Conservation (phyloP, 73 alveolate species). For the Paramecium biaurelia region DNA sequence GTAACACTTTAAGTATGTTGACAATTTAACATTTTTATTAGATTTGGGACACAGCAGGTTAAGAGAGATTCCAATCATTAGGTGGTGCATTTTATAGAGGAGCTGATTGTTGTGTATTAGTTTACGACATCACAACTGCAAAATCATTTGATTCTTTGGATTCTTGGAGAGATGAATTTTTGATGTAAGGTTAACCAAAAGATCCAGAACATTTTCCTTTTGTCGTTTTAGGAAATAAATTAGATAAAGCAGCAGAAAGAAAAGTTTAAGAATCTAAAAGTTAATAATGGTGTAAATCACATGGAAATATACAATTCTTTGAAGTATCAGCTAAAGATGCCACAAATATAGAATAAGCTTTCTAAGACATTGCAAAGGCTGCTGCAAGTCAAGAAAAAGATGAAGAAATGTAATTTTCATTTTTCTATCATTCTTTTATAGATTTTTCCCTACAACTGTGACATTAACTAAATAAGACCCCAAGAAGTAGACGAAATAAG, state of each 20-base stretch:
- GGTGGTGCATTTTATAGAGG: slow-evolving; percentile 99
- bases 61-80: slow-evolving; percentile 81
- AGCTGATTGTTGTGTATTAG: slow-evolving; percentile 97
- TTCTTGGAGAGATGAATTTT: slow-evolving; percentile 94
- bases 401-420: slow-evolving; percentile 5
- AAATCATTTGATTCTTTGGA: slow-evolving; percentile 90
- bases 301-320: slow-evolving; percentile 81
- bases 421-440: background rate
- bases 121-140: slow-evolving; percentile 86
- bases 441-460: slow-evolving; percentile 56
- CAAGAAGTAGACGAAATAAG: background rate
- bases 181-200: slow-evolving; percentile 84
- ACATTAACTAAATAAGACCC: background rate
- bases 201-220: slow-evolving; percentile 97
- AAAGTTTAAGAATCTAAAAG: slow-evolving; percentile 84
- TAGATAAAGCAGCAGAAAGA: slow-evolving; percentile 71
- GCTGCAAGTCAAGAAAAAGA: slow-evolving; percentile 73
- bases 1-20: slow-evolving; percentile 88
- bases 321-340: slow-evolving; percentile 91
- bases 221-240: slow-evolving; percentile 95
- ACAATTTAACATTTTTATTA: slow-evolving; percentile 76
- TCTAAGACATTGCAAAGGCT: slow-evolving; percentile 82
- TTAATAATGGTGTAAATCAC: slow-evolving; percentile 88
- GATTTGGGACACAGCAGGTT: slow-evolving; percentile 80
- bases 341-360: slow-evolving; percentile 86